phyloP scores from a whole-genome alignment of 1,139 yeast species.

The Lizanozyma gosingica region DNA sequence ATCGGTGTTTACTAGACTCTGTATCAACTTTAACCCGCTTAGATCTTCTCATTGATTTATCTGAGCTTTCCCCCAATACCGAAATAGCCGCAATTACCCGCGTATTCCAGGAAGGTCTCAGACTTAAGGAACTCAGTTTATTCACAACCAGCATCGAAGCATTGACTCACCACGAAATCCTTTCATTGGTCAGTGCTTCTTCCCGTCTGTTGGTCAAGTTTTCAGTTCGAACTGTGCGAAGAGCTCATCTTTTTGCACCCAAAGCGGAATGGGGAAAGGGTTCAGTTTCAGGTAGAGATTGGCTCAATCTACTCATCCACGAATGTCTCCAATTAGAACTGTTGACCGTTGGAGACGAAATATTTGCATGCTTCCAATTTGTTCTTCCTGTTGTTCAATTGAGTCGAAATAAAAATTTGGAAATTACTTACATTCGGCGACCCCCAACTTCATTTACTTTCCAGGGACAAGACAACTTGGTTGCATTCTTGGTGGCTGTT shows the following conservation, averaged over 20 bases:
- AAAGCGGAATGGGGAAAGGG: background rate
- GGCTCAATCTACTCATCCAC: background rate
- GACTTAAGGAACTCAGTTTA: background rate
- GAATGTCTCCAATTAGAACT: background rate
- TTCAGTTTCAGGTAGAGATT: background rate
- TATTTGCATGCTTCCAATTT: background rate
- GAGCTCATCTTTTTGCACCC: background rate
- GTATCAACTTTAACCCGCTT: background rate
- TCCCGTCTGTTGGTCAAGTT: background rate
- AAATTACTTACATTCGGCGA: background rate
- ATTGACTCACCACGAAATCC: background rate
- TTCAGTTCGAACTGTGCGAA: background rate
- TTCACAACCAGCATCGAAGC: background rate
- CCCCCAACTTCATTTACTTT: background rate
- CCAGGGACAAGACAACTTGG: background rate
- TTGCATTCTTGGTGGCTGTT: background rate
- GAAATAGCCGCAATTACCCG: background rate
- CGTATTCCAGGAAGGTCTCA: background rate
- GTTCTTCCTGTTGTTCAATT: background rate
- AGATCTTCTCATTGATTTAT: background rate
- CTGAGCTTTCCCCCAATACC: background rate
- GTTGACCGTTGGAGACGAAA: background rate
- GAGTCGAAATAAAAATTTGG: background rate
- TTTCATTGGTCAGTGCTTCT: background rate
- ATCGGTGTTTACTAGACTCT: background rate